Evolutionary conservation across 2,329 filamentous ascomycete species (phyloP), one percentile per base, ranked within the genome.

Genomic region (Neodidymelliopsis sp.): DNA sequence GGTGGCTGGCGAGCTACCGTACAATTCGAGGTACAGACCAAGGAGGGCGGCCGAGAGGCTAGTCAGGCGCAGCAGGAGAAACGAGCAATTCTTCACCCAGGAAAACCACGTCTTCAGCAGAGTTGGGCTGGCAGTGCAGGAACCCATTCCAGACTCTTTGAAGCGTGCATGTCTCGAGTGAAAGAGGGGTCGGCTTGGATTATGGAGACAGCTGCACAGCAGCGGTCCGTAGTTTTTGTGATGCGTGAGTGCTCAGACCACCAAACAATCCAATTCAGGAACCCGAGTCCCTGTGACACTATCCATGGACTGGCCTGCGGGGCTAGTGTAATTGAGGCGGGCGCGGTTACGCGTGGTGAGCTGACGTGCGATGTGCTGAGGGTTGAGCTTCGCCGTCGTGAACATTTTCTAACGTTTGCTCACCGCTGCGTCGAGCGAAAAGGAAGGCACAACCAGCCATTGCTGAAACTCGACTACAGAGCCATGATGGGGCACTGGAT

Each of bases 81-180:
- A n/a, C n/a, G n/a, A 48, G 6, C 62, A 59, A 23, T 55, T 52
- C 38, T 54, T 60, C 39, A 66, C 44, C 59, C 58, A 69, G 30
- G 55, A 60, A 42, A 69, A 47, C 64, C 62, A 70, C 39, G 57
- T 57, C 60, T 61, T 68, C 57, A 70, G 51, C 40, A 66, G 51
- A 40, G 57, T 38, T 38, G 63, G 58, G 53, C 58, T 52, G 56
- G 59, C 58, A 47, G 51, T 46, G 56, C 64, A 61, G 49, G 62
- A 64, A 67, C 55, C 65, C 70, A 73, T 73, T 24, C 62, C 63
- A 66, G 52, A 39, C 45, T 48, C 57, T 50, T 52, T 47, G 59
- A 53, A 48, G 59, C 51, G 46, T 38, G 65, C 69, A 71, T 72
- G 56, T 50, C 62, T 60, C 38, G 57, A 46, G 36, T 37, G 39